These are phyloP conservation scores for Scheffersomyces quercinus DNA, from an alignment of 1,139 yeast genomes.

Conservation along the genomic window DNA sequence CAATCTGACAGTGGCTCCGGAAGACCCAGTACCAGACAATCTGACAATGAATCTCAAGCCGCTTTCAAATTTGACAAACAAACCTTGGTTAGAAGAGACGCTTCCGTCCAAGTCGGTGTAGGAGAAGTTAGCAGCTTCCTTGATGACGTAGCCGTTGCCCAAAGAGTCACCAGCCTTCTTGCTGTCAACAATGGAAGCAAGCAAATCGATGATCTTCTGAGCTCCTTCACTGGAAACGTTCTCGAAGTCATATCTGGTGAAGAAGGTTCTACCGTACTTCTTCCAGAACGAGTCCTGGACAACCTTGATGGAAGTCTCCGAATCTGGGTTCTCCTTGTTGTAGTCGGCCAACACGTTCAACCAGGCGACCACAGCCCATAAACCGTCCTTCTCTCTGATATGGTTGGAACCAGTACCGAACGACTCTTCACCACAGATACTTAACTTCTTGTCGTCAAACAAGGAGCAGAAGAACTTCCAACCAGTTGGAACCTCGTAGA, in stretches of 20 bases:
- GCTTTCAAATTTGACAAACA: slow-evolving; percentile 75
- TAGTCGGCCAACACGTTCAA: slow-evolving; percentile 88
- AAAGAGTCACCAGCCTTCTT: slow-evolving; percentile 45
- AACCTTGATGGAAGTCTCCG: slow-evolving; percentile 63
- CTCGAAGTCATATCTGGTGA: slow-evolving; percentile 95
- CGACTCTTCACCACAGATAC: slow-evolving; percentile 97
- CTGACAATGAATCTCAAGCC: slow-evolving; percentile 90
- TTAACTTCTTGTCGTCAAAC: slow-evolving; percentile 87
- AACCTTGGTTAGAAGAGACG: slow-evolving; percentile 88
- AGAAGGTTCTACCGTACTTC: slow-evolving; percentile 95
- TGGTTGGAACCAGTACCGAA: slow-evolving; percentile 98
- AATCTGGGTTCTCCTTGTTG: slow-evolving; percentile 58
- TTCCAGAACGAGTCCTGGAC: slow-evolving; percentile 89
- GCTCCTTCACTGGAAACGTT: slow-evolving; percentile 80
- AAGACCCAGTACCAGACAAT: slow-evolving; percentile 95
- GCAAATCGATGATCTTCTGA: slow-evolving; percentile 58
- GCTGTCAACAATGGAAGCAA: slow-evolving; percentile 39
- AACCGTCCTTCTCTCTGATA: slow-evolving; percentile 95
- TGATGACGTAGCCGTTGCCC: slow-evolving; percentile 52
- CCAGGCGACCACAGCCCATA: slow-evolving; percentile 99
- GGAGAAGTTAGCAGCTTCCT: slow-evolving; percentile 83
- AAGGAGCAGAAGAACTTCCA: slow-evolving; percentile 98
- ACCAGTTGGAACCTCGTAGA: slow-evolving; percentile 97
- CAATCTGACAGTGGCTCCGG: slow-evolving; percentile 95
- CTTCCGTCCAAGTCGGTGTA: slow-evolving; percentile 96